These are phyloP conservation scores for Taphrina betulina DNA, from an alignment of 1,139 yeast species.

Conservation along the genomic window DNA sequence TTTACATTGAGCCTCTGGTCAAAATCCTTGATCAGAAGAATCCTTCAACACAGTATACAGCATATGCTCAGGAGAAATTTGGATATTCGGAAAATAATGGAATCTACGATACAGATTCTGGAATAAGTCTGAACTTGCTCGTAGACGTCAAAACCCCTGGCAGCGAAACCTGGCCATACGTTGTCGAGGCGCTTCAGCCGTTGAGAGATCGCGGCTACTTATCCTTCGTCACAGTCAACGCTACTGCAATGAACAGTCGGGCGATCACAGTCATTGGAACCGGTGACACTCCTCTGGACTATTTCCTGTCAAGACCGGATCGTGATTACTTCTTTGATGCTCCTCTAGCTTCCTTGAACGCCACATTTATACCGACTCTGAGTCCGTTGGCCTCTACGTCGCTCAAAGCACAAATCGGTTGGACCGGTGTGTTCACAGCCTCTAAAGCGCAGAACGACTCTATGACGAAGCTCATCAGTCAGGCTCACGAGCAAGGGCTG, in stretches of 20 bases:
- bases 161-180: conserved; percentile 43
- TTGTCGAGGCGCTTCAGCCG: conserved; percentile 45
- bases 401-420: conserved; percentile 32
- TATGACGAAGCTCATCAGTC: conserved; percentile 41
- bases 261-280: conserved; percentile 50
- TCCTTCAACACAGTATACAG: conserved; percentile 33
- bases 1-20: conserved; percentile 58
- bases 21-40: conserved; percentile 53
- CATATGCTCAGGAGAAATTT: neutral
- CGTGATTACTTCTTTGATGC: conserved; percentile 41
- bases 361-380: conserved; percentile 34
- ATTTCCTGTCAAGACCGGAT: conserved; percentile 32
- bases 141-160: conserved; percentile 54
- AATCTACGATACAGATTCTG: conserved; percentile 50
- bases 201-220: conserved; percentile 47
- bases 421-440: conserved; percentile 37
- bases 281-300: conserved; percentile 38
- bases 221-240: conserved; percentile 44
- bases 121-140: conserved; percentile 49
- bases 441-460: conserved; percentile 42
- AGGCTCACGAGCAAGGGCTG: conserved; percentile 47
- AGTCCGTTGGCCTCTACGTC: conserved; percentile 40
- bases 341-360: conserved; percentile 36
- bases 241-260: conserved; percentile 39
- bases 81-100: conserved; percentile 42